Evolutionary conservation across 176 grass and related monocot genomes (phyloP).

Genomic region (Aegilops sharonensis): DNA sequence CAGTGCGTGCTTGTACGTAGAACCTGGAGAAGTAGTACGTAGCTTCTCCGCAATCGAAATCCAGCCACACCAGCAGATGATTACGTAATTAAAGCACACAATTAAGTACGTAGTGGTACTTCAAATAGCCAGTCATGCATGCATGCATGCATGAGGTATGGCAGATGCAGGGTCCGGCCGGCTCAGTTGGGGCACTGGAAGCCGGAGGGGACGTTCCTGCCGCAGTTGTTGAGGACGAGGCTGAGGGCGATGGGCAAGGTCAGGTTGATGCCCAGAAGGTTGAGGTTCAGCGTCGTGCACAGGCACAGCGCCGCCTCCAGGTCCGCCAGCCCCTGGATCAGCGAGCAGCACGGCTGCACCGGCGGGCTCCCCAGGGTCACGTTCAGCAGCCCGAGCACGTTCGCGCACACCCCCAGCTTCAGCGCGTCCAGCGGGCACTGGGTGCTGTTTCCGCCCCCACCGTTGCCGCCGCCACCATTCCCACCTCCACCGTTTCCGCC

Average conservation of each 20-base stretch:
- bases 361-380: constrained; percentile 60
- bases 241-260: constrained; percentile 62
- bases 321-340: constrained; percentile 66
- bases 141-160: background rate
- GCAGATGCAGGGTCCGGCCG: background rate
- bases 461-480: rapidly evolving
- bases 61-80: background rate
- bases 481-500: rapidly evolving
- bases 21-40: background rate
- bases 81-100: background rate
- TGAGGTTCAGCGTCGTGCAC: constrained; percentile 58
- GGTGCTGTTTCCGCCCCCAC: background rate
- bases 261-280: constrained; percentile 67
- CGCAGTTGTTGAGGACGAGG: constrained; percentile 86
- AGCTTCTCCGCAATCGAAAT: background rate
- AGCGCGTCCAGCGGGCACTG: constrained; percentile 61
- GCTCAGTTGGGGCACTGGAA: constrained; percentile 60
- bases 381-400: constrained; percentile 74
- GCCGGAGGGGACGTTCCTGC: constrained; percentile 48
- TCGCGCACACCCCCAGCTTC: constrained; percentile 72
- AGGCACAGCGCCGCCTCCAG: constrained; percentile 76
- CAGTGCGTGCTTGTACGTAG: background rate
- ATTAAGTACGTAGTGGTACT: background rate
- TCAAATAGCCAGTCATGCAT: background rate
- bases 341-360: constrained; percentile 55